A percentile compares a stretch with the other conserved stretches of the same genome.
Evolutionary conservation across 2,329 filamentous ascomycete genomes (phyloP).

Genomic region (Apiospora marii): DNA sequence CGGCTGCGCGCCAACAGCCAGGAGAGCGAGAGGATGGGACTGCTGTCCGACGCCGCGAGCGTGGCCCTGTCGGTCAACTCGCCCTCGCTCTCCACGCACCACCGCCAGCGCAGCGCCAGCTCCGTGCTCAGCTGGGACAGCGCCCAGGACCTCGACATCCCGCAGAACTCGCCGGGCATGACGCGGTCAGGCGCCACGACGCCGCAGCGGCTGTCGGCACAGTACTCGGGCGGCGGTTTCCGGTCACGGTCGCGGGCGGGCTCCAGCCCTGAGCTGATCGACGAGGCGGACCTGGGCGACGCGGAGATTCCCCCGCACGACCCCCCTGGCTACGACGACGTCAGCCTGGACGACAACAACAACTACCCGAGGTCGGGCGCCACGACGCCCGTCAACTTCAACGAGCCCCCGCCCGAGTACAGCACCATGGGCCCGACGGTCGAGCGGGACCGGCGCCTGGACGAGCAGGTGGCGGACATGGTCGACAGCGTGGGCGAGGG

Average conservation of each 20-base stretch:
- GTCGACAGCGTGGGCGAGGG: slow-evolving; percentile 34
- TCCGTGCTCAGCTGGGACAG: slow-evolving; percentile 64
- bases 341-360: slow-evolving; percentile 54
- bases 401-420: slow-evolving; percentile 62
- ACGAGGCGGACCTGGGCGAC: slow-evolving; percentile 59
- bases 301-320: slow-evolving; percentile 51
- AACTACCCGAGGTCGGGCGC: slow-evolving; percentile 43
- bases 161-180: slow-evolving; percentile 45
- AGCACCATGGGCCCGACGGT: slow-evolving; percentile 45
- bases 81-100: slow-evolving; percentile 40
- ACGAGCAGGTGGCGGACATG: slow-evolving; percentile 42
- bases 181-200: slow-evolving; percentile 53
- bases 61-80: slow-evolving; percentile 50
- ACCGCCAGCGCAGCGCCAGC: slow-evolving; percentile 58
- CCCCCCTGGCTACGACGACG: slow-evolving; percentile 63
- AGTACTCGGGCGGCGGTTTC: slow-evolving; percentile 40
- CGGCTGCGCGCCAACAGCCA: slow-evolving; percentile 74
- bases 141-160: slow-evolving; percentile 47
- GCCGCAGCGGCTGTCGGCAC: slow-evolving; percentile 43
- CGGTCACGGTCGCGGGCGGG: slow-evolving; percentile 42
- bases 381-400: slow-evolving; percentile 39
- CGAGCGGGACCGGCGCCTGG: slow-evolving; percentile 42
- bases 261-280: slow-evolving; percentile 59
- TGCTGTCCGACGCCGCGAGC: slow-evolving; percentile 76
- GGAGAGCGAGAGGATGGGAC: slow-evolving; percentile 75